Evolutionary conservation across 2,329 filamentous ascomycete genomes (phyloP).

Genomic region (Ophiosphaerella korrae): DNA sequence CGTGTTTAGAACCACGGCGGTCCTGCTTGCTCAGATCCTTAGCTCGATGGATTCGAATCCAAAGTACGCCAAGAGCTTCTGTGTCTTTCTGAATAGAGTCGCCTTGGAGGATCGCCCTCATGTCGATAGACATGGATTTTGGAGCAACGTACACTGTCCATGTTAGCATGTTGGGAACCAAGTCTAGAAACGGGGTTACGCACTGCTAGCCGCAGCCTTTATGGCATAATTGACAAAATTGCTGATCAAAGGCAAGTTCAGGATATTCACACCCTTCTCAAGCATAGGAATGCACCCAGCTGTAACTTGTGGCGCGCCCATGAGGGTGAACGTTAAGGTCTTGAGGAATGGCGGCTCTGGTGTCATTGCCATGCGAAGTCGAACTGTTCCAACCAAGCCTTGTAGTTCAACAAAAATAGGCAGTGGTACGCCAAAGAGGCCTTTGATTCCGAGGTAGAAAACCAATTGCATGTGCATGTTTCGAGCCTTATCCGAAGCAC

Average conservation of each 20-base stretch:
- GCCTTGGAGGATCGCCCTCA: slow-evolving; percentile 87
- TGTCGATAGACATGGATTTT: slow-evolving; percentile 89
- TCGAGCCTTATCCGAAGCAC: slow-evolving; percentile 78
- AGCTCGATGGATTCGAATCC: slow-evolving; percentile 89
- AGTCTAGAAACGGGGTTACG: not conserved
- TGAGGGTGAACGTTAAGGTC: slow-evolving; percentile 88
- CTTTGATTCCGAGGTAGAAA: slow-evolving; percentile 90
- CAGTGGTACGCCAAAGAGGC: slow-evolving; percentile 84
- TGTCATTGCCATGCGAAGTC: slow-evolving; percentile 81
- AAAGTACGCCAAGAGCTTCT: slow-evolving; percentile 84
- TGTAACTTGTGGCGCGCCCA: slow-evolving; percentile 88
- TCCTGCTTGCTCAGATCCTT: slow-evolving; percentile 91
- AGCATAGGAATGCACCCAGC: slow-evolving; percentile 92
- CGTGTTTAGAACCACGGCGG: slow-evolving; percentile 76
- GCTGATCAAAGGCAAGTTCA: slow-evolving; percentile 90
- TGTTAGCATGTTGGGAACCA: slow-evolving; percentile 35
- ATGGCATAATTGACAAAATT: slow-evolving; percentile 98
- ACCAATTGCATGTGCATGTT: slow-evolving; percentile 98
- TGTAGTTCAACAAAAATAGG: slow-evolving; percentile 90
- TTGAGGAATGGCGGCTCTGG: slow-evolving; percentile 93
- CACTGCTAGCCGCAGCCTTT: slow-evolving; percentile 72
- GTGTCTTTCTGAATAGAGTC: slow-evolving; percentile 92
- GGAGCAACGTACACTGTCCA: slow-evolving; percentile 80
- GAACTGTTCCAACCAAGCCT: slow-evolving; percentile 85
- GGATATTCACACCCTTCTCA: slow-evolving; percentile 85